Base-by-base conservation (phyloP, 164 flowering plant genomes). In the Vitis riparia region DNA sequence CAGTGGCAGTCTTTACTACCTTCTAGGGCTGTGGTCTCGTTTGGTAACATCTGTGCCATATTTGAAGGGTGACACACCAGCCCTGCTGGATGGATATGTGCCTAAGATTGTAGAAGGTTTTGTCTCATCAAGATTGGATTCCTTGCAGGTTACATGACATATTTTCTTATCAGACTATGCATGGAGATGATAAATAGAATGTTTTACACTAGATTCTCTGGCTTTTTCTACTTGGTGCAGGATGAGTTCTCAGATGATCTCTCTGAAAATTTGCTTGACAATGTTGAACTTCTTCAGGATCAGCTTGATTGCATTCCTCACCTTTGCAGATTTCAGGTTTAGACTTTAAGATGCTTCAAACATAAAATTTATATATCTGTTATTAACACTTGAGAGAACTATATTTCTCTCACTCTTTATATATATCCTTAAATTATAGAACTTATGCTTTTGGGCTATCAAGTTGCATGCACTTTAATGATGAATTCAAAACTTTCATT, bases 311-410 rank as follows among this genome's bases (percentile, higher is more conserved):
- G 62, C 62, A 6, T 59, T 59, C 62, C 62, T 6, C 29, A 19
- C 62, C 62, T 59, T 14, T 59, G 62, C 62, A 59, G 62, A 59
- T 59, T 59, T 59, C 32, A 59, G 62, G 62, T 59, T 59, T 23
- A 59, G 9, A 27, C 14, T 23, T 19, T 59, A 19, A 9, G 8
- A 15, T 59, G 3, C n/a, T 11, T 52, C 44, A 37, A 6, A 3
- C 44, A 37, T 37, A 37, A 37, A 37, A 3, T 37, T 37, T 37
- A 37, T 37, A 5, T 37, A 37, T 37, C 44, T 37, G 5, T 3
- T 37, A 37, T 37, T 37, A 37, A 37, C 44, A 37, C 44, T 37
- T 3, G 44, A 37, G 44, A 37, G 44, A 37, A 37, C 44, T 37
- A 37, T 37, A 37, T 37, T 6, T 23, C 27, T 23, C 27, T 23